Evolutionary conservation across 208 protist genomes (phyloP).

Genomic region (Porcisia deanei): DNA sequence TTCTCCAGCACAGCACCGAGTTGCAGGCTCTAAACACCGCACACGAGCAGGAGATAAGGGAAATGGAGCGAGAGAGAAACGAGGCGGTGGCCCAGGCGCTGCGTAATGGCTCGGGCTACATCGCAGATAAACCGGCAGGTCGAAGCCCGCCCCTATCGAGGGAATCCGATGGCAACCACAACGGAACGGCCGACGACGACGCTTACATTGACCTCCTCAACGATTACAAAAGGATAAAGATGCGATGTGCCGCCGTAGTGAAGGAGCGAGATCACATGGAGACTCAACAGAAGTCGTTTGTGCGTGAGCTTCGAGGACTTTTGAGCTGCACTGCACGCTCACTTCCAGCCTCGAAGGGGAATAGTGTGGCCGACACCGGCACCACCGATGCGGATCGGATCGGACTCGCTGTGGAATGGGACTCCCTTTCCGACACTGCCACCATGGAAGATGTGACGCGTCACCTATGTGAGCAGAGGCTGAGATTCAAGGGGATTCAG

Average conservation of each 20-base stretch:
- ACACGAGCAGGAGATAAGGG: slow-evolving; percentile 55
- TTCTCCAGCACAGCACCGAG: slow-evolving; percentile 69
- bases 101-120: slow-evolving; percentile 11
- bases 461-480: slow-evolving; percentile 19
- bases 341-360: background rate
- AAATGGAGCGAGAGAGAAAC: slow-evolving; percentile 45
- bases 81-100: slow-evolving; percentile 29
- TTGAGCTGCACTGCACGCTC: background rate
- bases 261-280: slow-evolving; percentile 37
- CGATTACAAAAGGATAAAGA: slow-evolving; percentile 56
- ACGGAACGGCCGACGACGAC: background rate
- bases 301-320: slow-evolving; percentile 25
- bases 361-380: background rate
- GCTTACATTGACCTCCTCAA: slow-evolving; percentile 57
- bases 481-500: slow-evolving; percentile 9
- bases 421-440: slow-evolving; percentile 1
- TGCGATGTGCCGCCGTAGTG: slow-evolving; percentile 14
- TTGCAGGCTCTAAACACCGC: slow-evolving; percentile 48
- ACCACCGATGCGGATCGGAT: background rate
- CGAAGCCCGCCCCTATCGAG: no score
- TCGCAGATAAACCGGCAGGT: background rate
- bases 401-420: background rate
- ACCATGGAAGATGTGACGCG: slow-evolving; percentile 10
- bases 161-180: background rate
- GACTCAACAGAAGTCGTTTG: slow-evolving; percentile 31